A percentile compares a stretch with the other conserved stretches of the same genome.
These are phyloP conservation scores for Pythium sp. DNA, from an alignment of 352 stramenopile genomes.

Conservation along the genomic window DNA sequence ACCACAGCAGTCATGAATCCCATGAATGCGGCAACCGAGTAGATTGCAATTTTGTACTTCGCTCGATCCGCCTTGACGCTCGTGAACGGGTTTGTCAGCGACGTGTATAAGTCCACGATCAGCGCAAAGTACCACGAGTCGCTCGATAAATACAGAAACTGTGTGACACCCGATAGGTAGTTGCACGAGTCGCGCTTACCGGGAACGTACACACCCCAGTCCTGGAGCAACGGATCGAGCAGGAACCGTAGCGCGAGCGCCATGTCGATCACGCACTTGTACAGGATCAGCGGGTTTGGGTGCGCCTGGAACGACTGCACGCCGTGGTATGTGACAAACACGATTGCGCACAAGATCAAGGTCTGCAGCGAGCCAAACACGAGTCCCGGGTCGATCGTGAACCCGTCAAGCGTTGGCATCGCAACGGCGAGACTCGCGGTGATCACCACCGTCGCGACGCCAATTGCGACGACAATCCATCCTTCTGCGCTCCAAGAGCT, in stretches of 20 bases:
- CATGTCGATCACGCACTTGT: constrained; percentile 80
- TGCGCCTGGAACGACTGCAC: constrained; percentile 75
- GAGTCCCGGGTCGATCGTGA: constrained; percentile 62
- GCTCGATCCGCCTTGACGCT: constrained; percentile 64
- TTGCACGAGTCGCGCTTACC: constrained; percentile 34
- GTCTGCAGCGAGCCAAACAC: constrained; percentile 78
- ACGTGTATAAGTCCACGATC: constrained; percentile 71
- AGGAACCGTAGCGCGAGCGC: constrained; percentile 67
- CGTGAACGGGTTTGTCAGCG: constrained; percentile 84
- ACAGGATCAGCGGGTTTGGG: constrained; percentile 82
- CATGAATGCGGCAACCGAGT: constrained; percentile 31
- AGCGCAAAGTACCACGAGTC: constrained; percentile 84
- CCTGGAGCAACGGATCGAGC: constrained; percentile 57
- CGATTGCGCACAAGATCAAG: constrained; percentile 59
- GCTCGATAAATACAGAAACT: constrained; percentile 77
- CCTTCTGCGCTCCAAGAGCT: constrained; percentile 50
- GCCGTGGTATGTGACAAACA: constrained; percentile 78
- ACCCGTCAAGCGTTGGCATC: constrained; percentile 78
- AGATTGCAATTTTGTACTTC: constrained; percentile 67
- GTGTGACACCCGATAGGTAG: constrained; percentile 66
- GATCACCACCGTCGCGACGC: constrained; percentile 37
- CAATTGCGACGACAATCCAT: constrained; percentile 41
- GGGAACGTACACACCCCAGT: constrained; percentile 43
- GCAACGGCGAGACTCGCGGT: constrained; percentile 39
- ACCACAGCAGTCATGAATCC: constrained; percentile 41